Evolutionary conservation across 805 yeast species (phyloP).

Genomic region (Candida montana): DNA sequence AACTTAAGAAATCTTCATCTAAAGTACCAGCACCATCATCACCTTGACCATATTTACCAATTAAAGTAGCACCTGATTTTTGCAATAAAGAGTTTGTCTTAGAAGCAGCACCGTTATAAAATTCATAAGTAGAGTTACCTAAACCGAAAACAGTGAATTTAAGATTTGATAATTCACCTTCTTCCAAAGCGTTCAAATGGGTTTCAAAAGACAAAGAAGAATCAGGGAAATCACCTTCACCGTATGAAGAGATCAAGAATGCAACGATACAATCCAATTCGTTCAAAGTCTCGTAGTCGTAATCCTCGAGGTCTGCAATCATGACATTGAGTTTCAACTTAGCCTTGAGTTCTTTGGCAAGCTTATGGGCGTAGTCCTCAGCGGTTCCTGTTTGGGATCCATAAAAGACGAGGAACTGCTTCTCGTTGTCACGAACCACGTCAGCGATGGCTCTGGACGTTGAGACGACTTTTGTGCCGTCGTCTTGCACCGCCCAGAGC

Average conservation of each 20-base stretch:
- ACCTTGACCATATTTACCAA: slow-evolving; percentile 84
- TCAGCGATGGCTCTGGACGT: slow-evolving; percentile 54
- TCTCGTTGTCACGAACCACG: slow-evolving; percentile 53
- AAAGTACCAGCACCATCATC: slow-evolving; percentile 93
- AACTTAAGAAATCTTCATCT: slow-evolving; percentile 89
- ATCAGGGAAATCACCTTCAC: slow-evolving; percentile 98
- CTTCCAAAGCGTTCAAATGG: slow-evolving; percentile 50
- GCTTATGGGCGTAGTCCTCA: slow-evolving; percentile 90
- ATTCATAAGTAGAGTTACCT: slow-evolving; percentile 93
- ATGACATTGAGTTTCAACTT: slow-evolving; percentile 77
- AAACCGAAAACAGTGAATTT: slow-evolving; percentile 80
- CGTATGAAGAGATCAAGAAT: slow-evolving; percentile 87
- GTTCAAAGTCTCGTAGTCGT: slow-evolving; percentile 73
- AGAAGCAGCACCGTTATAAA: slow-evolving; percentile 78
- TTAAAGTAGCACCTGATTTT: slow-evolving; percentile 62
- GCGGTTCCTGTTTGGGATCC: slow-evolving; percentile 99
- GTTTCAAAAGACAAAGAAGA: slow-evolving; percentile 80
- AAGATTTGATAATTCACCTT: slow-evolving; percentile 50
- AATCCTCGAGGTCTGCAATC: slow-evolving; percentile 85
- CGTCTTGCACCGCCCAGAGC: slow-evolving; percentile 38
- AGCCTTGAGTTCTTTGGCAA: slow-evolving; percentile 81
- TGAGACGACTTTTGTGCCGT: slow-evolving; percentile 28
- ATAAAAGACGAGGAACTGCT: slow-evolving; percentile 74
- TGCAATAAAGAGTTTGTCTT: slow-evolving; percentile 46
- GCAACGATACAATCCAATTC: slow-evolving; percentile 59